Conservation (phyloP, 1,139 yeast species). For the Magnusiomyces paraingens region DNA sequence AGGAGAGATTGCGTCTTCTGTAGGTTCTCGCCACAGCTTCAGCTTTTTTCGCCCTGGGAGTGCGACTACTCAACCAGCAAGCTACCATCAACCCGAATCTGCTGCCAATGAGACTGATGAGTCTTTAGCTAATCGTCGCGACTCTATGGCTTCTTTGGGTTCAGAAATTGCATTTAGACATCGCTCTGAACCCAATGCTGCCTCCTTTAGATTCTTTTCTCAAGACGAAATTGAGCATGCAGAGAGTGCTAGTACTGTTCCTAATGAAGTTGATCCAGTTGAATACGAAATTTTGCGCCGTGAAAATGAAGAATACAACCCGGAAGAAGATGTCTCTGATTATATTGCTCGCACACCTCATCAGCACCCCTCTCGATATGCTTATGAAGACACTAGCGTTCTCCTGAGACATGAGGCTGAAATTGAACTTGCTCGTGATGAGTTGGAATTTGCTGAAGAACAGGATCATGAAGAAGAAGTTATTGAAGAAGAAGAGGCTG, state of each 20-base stretch:
- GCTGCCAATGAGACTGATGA: neutral
- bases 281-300: slow-evolving; percentile 37
- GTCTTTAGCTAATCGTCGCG: slow-evolving; percentile 3
- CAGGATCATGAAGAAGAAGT: slow-evolving; percentile 8
- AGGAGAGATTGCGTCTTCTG: slow-evolving; percentile 7
- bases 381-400: slow-evolving; percentile 18
- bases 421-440: slow-evolving; percentile 12
- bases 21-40: neutral
- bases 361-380: slow-evolving; percentile 21
- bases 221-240: slow-evolving; percentile 79
- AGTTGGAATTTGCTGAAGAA: slow-evolving; percentile 6
- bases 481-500: neutral
- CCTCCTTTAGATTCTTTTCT: slow-evolving; percentile 66
- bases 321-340: slow-evolving; percentile 20
- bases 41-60: slow-evolving; percentile 12
- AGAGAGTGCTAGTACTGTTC: slow-evolving; percentile 73
- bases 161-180: slow-evolving; percentile 12
- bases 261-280: slow-evolving; percentile 48
- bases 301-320: slow-evolving; percentile 33
- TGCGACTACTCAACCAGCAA: slow-evolving; percentile 24
- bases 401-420: slow-evolving; percentile 9
- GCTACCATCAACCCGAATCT: neutral
- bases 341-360: slow-evolving; percentile 19
- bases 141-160: slow-evolving; percentile 29
- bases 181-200: slow-evolving; percentile 23